phyloP scores from a whole-genome alignment of 306 rosid species.

The Hippophae tibetana region DNA sequence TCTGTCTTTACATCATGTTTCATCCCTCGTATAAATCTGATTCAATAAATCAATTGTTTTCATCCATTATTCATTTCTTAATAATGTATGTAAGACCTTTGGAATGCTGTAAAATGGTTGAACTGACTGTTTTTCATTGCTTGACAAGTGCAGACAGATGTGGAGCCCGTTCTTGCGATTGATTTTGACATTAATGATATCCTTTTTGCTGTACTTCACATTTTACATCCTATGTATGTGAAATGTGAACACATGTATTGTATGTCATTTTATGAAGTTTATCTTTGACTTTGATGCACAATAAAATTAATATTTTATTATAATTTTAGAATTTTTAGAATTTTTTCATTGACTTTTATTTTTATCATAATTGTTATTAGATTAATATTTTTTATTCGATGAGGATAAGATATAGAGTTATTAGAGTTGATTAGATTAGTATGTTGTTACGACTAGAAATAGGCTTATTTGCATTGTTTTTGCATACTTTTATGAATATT shows the following conservation, averaged over 20 bases:
- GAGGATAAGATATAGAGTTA: too few species aligned
- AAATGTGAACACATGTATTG: not conserved
- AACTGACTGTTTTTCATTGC: slow-evolving; percentile 10
- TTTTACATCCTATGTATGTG: not conserved
- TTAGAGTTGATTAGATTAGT: too few species aligned
- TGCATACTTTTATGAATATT: too few species aligned
- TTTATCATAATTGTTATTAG: too few species aligned
- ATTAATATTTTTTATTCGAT: too few species aligned
- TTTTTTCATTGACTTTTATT: too few species aligned
- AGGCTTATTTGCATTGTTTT: too few species aligned
- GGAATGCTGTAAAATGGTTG: slow-evolving; percentile 1
- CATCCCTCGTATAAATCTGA: not conserved
- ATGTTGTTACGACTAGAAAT: too few species aligned
- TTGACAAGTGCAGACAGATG: slow-evolving; percentile 54
- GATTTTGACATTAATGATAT: slow-evolving; percentile 88
- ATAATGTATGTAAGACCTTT: not conserved
- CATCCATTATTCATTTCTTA: not conserved
- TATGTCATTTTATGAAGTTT: not conserved
- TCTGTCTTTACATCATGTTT: not conserved
- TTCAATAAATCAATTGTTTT: not conserved
- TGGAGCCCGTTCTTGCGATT: slow-evolving; percentile 75
- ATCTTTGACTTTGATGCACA: too few species aligned
- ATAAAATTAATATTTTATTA: too few species aligned
- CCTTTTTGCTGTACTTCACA: slow-evolving; percentile 27
- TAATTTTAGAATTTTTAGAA: too few species aligned